Evolutionary conservation across 805 yeast species (phyloP).

Genomic region (Candida schatavii): DNA sequence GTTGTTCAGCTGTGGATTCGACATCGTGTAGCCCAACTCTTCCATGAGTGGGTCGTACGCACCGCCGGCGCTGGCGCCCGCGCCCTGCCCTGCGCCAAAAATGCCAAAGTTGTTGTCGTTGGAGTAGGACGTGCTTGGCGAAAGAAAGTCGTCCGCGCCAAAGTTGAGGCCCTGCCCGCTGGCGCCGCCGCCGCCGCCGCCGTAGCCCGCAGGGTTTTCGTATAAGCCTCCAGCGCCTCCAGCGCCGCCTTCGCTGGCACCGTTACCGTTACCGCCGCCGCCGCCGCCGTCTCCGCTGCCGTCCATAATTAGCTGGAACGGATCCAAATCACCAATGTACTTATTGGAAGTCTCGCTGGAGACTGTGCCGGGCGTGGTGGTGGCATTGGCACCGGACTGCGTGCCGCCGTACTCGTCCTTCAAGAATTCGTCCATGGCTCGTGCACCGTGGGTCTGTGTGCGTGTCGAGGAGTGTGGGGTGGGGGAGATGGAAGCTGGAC

Average conservation of each 20-base stretch:
- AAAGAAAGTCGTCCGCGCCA: neutral
- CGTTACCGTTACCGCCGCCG: neutral
- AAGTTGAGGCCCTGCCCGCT: neutral
- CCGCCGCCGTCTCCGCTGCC: neutral
- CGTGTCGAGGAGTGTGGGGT: too few relatives aligned
- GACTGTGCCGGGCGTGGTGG: slow-evolving; percentile 1
- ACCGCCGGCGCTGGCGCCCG: neutral
- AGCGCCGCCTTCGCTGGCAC: neutral
- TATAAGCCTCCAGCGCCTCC: neutral
- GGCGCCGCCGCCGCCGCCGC: neutral
- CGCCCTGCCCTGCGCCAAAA: neutral
- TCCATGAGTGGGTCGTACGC: slow-evolving; percentile 5
- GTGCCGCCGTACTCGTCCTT: slow-evolving; percentile 5
- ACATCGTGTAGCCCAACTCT: neutral
- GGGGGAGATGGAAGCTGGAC: neutral
- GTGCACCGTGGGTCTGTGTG: neutral
- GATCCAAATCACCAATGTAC: slow-evolving; percentile 4
- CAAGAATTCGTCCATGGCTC: slow-evolving; percentile 6
- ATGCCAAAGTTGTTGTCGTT: slow-evolving; percentile 5
- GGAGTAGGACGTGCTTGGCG: slow-evolving; percentile 5
- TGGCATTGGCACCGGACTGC: neutral
- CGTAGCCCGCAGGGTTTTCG: neutral
- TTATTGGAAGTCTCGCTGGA: slow-evolving; percentile 5
- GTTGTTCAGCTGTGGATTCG: neutral
- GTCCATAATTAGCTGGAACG: slow-evolving; percentile 1